A percentile compares a stretch with the other conserved stretches of the same genome.
Conservation (phyloP, 495 filamentous ascomycete species). For the Neurospora africana region DNA sequence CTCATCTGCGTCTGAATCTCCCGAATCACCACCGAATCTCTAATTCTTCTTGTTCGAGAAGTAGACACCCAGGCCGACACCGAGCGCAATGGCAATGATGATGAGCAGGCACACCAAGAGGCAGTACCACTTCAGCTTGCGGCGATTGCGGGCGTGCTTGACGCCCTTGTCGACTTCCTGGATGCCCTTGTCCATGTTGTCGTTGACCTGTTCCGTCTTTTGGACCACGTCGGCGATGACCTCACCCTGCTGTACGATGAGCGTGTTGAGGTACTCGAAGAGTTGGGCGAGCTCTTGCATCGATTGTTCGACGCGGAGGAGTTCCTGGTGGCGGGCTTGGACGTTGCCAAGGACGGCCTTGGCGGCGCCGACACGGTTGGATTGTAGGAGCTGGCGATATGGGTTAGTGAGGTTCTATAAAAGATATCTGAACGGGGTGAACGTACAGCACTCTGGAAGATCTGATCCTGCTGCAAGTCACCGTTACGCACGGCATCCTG, state of each 20-base stretch:
- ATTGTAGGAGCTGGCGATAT: slow-evolving; percentile 53
- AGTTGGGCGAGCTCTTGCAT: slow-evolving; percentile 54
- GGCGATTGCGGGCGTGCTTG: slow-evolving; percentile 42
- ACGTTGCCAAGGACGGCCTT: slow-evolving; percentile 57
- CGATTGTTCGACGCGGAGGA: slow-evolving; percentile 59
- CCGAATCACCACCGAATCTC: neutral
- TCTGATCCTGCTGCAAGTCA: slow-evolving; percentile 63
- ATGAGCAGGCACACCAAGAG: slow-evolving; percentile 49
- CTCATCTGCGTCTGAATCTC: neutral
- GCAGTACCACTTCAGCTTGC: slow-evolving; percentile 65
- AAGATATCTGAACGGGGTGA: neutral
- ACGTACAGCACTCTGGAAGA: slow-evolving; percentile 66
- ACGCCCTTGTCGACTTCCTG: slow-evolving; percentile 51
- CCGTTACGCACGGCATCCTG: slow-evolving; percentile 52
- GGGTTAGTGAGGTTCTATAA: no score
- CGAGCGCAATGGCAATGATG: slow-evolving; percentile 40
- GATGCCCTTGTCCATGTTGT: slow-evolving; percentile 50
- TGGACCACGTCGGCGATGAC: slow-evolving; percentile 43
- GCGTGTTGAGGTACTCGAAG: slow-evolving; percentile 56
- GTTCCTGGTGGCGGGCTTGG: slow-evolving; percentile 66
- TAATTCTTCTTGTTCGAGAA: slow-evolving; percentile 7
- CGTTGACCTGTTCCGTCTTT: slow-evolving; percentile 43
- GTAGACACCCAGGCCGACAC: slow-evolving; percentile 31
- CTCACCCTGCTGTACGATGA: slow-evolving; percentile 52
- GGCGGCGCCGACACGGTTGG: slow-evolving; percentile 57